These are phyloP conservation scores for Beauveria varroae DNA, from an alignment of 2,329 filamentous ascomycete genomes.

Conservation along the genomic window DNA sequence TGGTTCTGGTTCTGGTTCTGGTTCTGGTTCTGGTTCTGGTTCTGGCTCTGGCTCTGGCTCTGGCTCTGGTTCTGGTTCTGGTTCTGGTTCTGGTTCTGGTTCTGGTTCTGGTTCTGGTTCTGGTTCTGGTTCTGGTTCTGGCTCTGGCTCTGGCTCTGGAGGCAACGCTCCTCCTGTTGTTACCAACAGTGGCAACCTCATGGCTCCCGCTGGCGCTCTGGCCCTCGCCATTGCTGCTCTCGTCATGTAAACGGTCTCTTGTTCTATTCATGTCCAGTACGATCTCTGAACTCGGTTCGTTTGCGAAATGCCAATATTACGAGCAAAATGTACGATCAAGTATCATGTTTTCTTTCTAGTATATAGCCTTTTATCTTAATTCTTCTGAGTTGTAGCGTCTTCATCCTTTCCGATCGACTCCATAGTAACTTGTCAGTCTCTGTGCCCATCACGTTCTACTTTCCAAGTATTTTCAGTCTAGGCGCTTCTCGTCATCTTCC, in stretches of 20 bases:
- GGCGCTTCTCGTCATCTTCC: too few relatives aligned
- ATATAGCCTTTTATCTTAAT: background rate
- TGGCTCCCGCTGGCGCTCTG: conserved; percentile 8
- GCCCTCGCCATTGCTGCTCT: conserved; percentile 10
- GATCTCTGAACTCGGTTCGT: background rate
- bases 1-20: too few relatives aligned
- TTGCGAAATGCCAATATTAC: background rate
- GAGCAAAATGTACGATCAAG: conserved; percentile 9
- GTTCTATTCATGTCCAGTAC: background rate
- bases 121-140: background rate
- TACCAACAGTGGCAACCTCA: background rate
- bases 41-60: background rate
- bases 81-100: background rate
- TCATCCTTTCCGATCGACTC: background rate
- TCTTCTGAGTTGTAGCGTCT: background rate
- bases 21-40: too few relatives aligned
- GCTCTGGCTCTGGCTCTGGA: background rate
- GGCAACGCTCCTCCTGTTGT: background rate
- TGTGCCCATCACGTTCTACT: background rate
- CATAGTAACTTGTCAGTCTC: background rate
- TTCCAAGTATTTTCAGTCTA: background rate
- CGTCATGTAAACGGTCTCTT: conserved; percentile 5
- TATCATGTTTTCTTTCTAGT: conserved; percentile 4
- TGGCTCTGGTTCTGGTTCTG: background rate
- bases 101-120: background rate